These are phyloP conservation scores for Paraphoma chrysanthemicola DNA, from an alignment of 2,329 filamentous ascomycete genomes.

Conservation along the genomic window DNA sequence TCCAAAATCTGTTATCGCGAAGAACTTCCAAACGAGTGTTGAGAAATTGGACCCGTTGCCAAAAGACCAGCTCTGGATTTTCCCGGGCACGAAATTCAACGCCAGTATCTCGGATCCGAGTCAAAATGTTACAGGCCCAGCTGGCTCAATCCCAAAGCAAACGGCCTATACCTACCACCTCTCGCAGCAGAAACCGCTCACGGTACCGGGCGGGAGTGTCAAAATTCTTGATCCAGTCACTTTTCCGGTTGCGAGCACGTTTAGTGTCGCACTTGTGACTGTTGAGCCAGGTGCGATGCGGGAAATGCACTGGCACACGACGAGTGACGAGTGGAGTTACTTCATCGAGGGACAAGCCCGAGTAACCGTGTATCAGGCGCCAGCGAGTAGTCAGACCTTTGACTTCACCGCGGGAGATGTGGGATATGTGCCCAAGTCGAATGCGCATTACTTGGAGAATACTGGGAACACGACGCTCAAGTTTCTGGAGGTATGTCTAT, in stretches of 20 bases:
- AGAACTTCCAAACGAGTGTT: conserved; percentile 49
- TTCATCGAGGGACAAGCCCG: conserved; percentile 64
- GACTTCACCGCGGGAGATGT: conserved; percentile 67
- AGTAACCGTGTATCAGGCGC: conserved; percentile 63
- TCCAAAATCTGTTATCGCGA: conserved; percentile 50
- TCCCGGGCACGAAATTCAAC: conserved; percentile 49
- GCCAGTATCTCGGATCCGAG: conserved; percentile 39
- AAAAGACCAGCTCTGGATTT: conserved; percentile 51
- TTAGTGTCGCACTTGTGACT: conserved; percentile 64
- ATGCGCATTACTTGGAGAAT: conserved; percentile 68
- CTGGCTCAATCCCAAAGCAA: conserved; percentile 37
- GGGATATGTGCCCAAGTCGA: conserved; percentile 63
- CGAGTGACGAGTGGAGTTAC: conserved; percentile 67
- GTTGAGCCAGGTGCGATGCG: conserved; percentile 69
- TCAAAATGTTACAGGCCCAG: conserved; percentile 54
- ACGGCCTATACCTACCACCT: conserved; percentile 53
- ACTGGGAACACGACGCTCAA: conserved; percentile 64
- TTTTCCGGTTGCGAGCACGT: conserved; percentile 64
- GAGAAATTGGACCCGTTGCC: conserved; percentile 48
- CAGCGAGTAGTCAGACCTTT: conserved; percentile 60
- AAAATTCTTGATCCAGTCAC: conserved; percentile 65
- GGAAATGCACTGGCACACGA: conserved; percentile 70
- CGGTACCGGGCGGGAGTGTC: conserved; percentile 53
- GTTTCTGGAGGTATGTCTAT: conserved; percentile 53
- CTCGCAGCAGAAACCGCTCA: conserved; percentile 53